Evolutionary conservation across 2,329 filamentous ascomycete species (phyloP), one percentile per base, ranked within the genome.

Genomic region (Calonectria hawksworthii): DNA sequence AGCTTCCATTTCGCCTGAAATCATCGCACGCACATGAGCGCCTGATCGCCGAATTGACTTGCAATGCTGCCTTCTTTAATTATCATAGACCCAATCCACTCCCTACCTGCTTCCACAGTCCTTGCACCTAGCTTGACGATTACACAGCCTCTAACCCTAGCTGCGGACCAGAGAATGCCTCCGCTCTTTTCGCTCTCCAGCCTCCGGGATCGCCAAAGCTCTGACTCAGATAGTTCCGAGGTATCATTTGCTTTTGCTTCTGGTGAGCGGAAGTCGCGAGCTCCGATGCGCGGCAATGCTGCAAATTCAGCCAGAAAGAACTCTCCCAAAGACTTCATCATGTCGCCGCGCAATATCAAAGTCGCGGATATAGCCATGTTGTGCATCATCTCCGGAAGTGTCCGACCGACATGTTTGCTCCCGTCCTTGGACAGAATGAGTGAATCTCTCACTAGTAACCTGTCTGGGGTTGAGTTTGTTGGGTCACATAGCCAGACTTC

Each of bases 41-140:
- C 93, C 80, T 96, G 91, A 70, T 96, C 93, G 2, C 96, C 96
- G 87, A 98, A 98, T 16, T 91, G 86, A 67, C 86, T 84, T 21
- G 89, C 86, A 13, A 98, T 88, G 76, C 91, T 96, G 1, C 94
- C 94, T 83, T 98, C 95, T 75, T 92, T 89, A 59, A 88, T 85
- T 61, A 98, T 86, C 91, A 98, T 94, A 9, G 89, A 89, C 13
- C 92, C 92, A 73, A 99, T 89, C 95, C 96, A 99, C 61, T 90
- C 87, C 78, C 94, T 92, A 5, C 93, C 96, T 32, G 93, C 94
- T 83, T 99, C 96, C 30, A 98, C 93, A 56, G 93, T 93, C 70
- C 89, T 90, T 1, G 96, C 95, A 1, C 95, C 95, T 83, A 99
- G 98, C 84, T 99, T 99, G 79, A 99, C 94, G 32, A 98, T 90